These are phyloP conservation scores for Flaveria linearis DNA, from an alignment of 129 eudicot species.

Conservation along the genomic window DNA sequence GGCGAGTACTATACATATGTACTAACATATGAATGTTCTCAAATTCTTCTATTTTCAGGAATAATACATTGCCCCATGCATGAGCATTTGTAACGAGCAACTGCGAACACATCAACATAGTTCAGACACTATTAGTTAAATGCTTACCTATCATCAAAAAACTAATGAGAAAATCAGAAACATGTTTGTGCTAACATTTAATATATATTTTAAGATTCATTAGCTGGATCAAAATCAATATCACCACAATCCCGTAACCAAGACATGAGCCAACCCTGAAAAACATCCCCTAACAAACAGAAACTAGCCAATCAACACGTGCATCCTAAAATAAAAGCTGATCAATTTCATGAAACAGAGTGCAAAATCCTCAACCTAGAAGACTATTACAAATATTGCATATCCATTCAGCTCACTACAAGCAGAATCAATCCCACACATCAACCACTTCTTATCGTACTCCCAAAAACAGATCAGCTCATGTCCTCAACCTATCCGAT, in stretches of 20 bases:
- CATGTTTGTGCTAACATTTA: neutral
- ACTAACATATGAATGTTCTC: neutral
- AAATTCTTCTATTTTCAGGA: neutral
- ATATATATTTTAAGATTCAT: neutral
- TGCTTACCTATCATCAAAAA: neutral
- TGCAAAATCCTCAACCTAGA: neutral
- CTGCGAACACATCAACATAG: neutral
- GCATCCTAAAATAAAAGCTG: no score
- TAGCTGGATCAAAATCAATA: neutral
- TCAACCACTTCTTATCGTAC: constrained; percentile 2
- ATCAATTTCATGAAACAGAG: neutral
- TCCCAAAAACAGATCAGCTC: neutral
- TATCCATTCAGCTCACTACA: neutral
- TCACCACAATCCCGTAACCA: neutral
- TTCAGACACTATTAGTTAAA: neutral
- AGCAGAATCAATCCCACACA: neutral
- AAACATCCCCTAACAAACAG: no score
- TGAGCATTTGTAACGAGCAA: neutral
- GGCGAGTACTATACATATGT: neutral
- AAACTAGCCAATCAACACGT: no score
- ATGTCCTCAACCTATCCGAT: neutral
- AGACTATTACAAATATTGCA: neutral
- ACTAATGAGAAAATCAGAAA: neutral
- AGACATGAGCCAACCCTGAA: no score
- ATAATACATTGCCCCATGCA: neutral